Base-by-base conservation (phyloP, 306 rosid species). In the Castanospermum australe region DNA sequence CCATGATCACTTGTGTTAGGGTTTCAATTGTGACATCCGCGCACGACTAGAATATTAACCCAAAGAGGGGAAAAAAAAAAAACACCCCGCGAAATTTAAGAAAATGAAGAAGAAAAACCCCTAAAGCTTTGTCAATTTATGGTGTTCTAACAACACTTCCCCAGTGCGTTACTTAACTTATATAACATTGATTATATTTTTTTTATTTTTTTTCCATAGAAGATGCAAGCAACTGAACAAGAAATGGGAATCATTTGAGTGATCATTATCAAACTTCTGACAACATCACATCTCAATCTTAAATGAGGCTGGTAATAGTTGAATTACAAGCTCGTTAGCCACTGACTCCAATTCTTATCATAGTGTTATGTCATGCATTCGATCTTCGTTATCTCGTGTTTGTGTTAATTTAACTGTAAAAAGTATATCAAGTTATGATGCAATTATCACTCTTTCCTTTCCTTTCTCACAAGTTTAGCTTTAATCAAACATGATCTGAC, bases 341-440 rank as follows among this genome's bases (percentile, higher is more conserved):
- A n/a, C n/a, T n/a, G n/a, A n/a, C n/a, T n/a, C n/a, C 77, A 35
- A 21, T 42, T 75, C 67, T 56, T 67, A 71, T 74, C 80, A 75
- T 75, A 56, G 32, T 24, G 55, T 60, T 73, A 51, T 50, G 59
- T 50, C 38, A 63, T 38, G 24, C 73, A 79, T 79, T 71, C 73
- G 3, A 50, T 63, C 83, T 60, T 14, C 15, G 54, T 35, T 48
- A 12, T 44, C 5, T 24, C 17, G 25, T 78, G 62, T 64, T 68
- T 67, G 50, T 56, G 62, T 24, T 45, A 65, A 65, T n/a, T 35
- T 39, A 33, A 65, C 11, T 67, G 48, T 48, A 32, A 35, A 36
- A 9, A 3, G 47, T 11, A 5, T 57, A 20, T 59, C 15, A 6
- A 60, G 33, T 8, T 60, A 28, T 44, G 13, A 28, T 10, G 20